Conservation (phyloP, 306 rosid genomes). For the Medicago arabica region DNA sequence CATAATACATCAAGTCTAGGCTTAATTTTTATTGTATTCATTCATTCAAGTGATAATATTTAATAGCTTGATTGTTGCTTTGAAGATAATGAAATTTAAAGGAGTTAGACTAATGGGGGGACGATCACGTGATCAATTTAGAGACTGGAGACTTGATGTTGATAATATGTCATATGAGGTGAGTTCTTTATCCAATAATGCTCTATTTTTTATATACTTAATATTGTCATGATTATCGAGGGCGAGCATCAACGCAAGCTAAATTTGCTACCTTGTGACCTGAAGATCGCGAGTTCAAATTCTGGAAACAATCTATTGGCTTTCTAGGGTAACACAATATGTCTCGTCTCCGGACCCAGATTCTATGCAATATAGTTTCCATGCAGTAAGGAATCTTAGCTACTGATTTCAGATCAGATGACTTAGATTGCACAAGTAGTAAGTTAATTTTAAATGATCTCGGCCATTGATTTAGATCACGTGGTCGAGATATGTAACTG, state of each 20-base stretch:
- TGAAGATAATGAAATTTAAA: slow-evolving; percentile 87
- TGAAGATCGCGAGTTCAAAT: not conserved
- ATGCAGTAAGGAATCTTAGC: not conserved
- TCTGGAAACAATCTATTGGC: not conserved
- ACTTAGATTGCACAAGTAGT: not conserved
- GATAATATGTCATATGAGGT: slow-evolving; percentile 80
- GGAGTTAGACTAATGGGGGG: slow-evolving; percentile 81
- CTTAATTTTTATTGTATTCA: slow-evolving; percentile 8
- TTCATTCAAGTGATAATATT: slow-evolving; percentile 2
- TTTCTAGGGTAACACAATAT: not conserved
- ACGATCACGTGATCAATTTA: slow-evolving; percentile 68
- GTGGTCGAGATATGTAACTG: not conserved
- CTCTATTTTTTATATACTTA: not conserved
- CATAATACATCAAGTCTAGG: slow-evolving; percentile 9
- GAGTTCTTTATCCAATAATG: not conserved
- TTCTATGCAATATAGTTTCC: too few relatives aligned
- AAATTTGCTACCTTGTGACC: not conserved
- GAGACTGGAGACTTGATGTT: slow-evolving; percentile 92
- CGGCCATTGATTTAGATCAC: not conserved
- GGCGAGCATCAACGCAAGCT: not conserved
- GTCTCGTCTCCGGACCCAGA: not conserved
- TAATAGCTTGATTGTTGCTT: slow-evolving; percentile 29
- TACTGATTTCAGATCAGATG: not conserved
- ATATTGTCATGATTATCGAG: not conserved
- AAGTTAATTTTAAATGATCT: not conserved